Conservation (phyloP, 352 stramenopile species). For the Phytophthora tentaculata region DNA sequence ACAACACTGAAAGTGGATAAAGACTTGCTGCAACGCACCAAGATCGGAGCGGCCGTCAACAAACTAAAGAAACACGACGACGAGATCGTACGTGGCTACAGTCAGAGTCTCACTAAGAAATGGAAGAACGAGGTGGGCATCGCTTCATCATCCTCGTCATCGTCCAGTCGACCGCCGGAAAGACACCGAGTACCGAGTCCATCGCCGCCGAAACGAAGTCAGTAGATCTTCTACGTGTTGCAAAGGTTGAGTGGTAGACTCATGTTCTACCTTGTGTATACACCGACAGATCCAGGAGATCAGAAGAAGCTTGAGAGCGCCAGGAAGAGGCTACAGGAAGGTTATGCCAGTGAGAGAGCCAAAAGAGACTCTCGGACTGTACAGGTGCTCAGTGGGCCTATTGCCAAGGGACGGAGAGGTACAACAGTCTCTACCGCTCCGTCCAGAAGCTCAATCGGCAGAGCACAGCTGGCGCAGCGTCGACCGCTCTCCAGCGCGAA, state of each 20-base stretch:
- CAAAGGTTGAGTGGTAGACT: slow-evolving; percentile 3
- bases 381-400: slow-evolving; percentile 69
- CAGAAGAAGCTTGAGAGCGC: slow-evolving; percentile 69
- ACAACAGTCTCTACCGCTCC: slow-evolving; percentile 70
- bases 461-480: slow-evolving; percentile 47
- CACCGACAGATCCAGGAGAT: slow-evolving; percentile 31
- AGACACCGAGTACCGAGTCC: slow-evolving; percentile 30
- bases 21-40: slow-evolving; percentile 75
- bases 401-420: slow-evolving; percentile 57
- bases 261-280: slow-evolving; percentile 3
- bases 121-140: slow-evolving; percentile 83
- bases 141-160: background rate
- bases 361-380: slow-evolving; percentile 78
- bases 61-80: slow-evolving; percentile 89
- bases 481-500: slow-evolving; percentile 29
- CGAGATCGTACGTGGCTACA: slow-evolving; percentile 82
- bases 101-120: slow-evolving; percentile 80
- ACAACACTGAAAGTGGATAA: slow-evolving; percentile 82
- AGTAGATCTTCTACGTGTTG: background rate
- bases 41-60: slow-evolving; percentile 82
- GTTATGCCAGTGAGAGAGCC: slow-evolving; percentile 74
- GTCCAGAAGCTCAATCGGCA: slow-evolving; percentile 57
- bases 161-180: slow-evolving; percentile 14
- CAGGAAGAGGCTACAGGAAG: slow-evolving; percentile 74
- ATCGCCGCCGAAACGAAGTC: slow-evolving; percentile 39